phyloP scores from a whole-genome alignment of 495 filamentous ascomycete genomes.

The Bathelium albidoporum region DNA sequence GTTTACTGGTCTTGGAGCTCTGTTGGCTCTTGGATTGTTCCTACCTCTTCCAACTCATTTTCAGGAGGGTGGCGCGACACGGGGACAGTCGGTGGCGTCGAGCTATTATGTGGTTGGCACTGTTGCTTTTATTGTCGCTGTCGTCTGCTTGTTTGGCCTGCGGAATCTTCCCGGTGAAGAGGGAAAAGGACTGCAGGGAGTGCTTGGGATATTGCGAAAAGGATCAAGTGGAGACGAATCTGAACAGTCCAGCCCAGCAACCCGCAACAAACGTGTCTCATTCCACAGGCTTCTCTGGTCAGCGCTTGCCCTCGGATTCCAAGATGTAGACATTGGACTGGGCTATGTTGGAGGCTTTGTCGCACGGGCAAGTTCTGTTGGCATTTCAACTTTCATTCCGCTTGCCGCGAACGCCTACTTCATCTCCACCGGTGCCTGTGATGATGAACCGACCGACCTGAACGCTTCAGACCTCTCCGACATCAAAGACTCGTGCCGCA shows the following conservation, averaged over 20 bases:
- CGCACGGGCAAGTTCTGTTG: slow-evolving; percentile 89
- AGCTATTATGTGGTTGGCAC: slow-evolving; percentile 77
- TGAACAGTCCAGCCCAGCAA: not conserved
- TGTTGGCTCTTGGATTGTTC: slow-evolving; percentile 71
- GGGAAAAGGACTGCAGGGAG: slow-evolving; percentile 52
- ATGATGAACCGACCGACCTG: slow-evolving; percentile 39
- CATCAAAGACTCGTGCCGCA: slow-evolving; percentile 67
- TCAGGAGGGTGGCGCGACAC: slow-evolving; percentile 51
- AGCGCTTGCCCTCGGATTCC: slow-evolving; percentile 40
- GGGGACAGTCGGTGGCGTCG: slow-evolving; percentile 57
- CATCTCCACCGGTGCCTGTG: slow-evolving; percentile 67
- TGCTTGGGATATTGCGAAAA: slow-evolving; percentile 27
- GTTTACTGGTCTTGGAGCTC: slow-evolving; percentile 83
- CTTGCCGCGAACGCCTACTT: slow-evolving; percentile 87
- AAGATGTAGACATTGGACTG: slow-evolving; percentile 64
- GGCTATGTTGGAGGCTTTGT: slow-evolving; percentile 93
- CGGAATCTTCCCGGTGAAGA: slow-evolving; percentile 68
- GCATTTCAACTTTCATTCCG: slow-evolving; percentile 87
- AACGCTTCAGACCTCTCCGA: slow-evolving; percentile 35
- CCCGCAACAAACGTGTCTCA: not conserved
- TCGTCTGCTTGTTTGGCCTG: slow-evolving; percentile 71
- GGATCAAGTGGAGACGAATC: not conserved
- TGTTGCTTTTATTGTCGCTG: slow-evolving; percentile 59
- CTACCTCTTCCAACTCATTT: slow-evolving; percentile 79
- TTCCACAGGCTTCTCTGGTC: not conserved